A percentile compares a stretch with the other conserved stretches of the same genome.
Conservation (phyloP, 2,329 filamentous ascomycete genomes). For the Acarospora socialis region DNA sequence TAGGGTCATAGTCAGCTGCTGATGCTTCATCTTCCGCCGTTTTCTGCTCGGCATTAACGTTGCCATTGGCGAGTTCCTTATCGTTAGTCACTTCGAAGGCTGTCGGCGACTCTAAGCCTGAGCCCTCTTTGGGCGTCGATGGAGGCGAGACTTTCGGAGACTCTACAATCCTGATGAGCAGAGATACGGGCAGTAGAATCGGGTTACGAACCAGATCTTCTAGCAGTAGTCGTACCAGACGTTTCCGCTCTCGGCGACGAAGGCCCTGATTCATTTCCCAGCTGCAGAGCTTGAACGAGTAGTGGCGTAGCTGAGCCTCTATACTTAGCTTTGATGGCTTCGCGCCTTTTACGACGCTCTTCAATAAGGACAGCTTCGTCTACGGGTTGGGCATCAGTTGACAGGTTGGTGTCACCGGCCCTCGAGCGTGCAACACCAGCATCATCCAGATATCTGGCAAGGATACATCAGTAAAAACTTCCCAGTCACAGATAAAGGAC, state of each 20-base stretch:
- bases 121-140: slow-evolving; percentile 33
- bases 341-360: slow-evolving; percentile 67
- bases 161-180: slow-evolving; percentile 21
- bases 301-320: slow-evolving; percentile 56
- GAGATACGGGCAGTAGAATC: slow-evolving; percentile 28
- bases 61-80: slow-evolving; percentile 50
- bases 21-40: slow-evolving; percentile 57
- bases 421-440: slow-evolving; percentile 2
- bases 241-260: slow-evolving; percentile 36
- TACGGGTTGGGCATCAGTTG: slow-evolving; percentile 45
- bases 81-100: slow-evolving; percentile 52
- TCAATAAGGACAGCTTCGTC: slow-evolving; percentile 77
- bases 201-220: slow-evolving; percentile 15
- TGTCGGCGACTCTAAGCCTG: slow-evolving; percentile 38
- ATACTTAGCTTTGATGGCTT: slow-evolving; percentile 74
- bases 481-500: slow-evolving; percentile 19
- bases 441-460: slow-evolving; percentile 9
- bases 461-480: too few relatives aligned
- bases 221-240: slow-evolving; percentile 26
- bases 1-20: slow-evolving; percentile 88
- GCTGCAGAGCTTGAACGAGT: slow-evolving; percentile 58
- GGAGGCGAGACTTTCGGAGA: slow-evolving; percentile 29
- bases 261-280: slow-evolving; percentile 42
- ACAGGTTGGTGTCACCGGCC: slow-evolving; percentile 18
- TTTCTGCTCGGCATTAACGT: slow-evolving; percentile 29